Evolutionary conservation across 176 grass and related monocot species (phyloP), one percentile per base, ranked within the genome.

Genomic region (Zoysia japonica): DNA sequence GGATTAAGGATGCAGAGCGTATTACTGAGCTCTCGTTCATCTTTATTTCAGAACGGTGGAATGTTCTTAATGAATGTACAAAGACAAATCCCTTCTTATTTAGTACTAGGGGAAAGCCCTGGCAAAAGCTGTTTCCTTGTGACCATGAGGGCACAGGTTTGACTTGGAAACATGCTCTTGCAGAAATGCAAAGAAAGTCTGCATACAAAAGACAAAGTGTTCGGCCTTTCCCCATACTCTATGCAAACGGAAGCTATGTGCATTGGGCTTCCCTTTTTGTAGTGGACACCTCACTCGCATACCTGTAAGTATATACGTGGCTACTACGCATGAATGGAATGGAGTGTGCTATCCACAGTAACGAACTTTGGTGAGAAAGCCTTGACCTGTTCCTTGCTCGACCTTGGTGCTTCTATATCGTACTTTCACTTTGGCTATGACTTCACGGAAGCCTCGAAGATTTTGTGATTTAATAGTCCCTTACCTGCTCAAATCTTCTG

Each of bases 11-110:
- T 68, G 63, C 28, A 16, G 46, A 85, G 38, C 72, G 17, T 54
- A 82, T 50, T 38, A 16, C 46, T 73, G 40, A 84, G 70, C 54
- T 20, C 19, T 12, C 57, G 69, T 69, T 84, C 3, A 1, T 42
- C 39, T 47, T 60, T 47, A 10, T 12, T 72, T 38, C 87, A 89
- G 87, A 61, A 85, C 68, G 67, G 57, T 62, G 60, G 38, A 44
- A 61, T 13, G 59, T n/a, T 51, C 28, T 51, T 19, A 28, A 28
- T 28, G 28, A 28, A 28, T 28, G 17, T 49, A 69, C 20, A n/a
- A 15, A 80, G 50, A 36, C 6, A 8, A 17, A 1, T 28, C 17
- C 77, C 28, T 20, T 38, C 54, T 78, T n/a, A 54, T 62, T 81
- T 71, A 11, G 41, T 47, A 41, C 9, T 35, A 47, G 28, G 7